Base-by-base conservation (phyloP, 345 rosid species). In the Melastoma malabathricum region DNA sequence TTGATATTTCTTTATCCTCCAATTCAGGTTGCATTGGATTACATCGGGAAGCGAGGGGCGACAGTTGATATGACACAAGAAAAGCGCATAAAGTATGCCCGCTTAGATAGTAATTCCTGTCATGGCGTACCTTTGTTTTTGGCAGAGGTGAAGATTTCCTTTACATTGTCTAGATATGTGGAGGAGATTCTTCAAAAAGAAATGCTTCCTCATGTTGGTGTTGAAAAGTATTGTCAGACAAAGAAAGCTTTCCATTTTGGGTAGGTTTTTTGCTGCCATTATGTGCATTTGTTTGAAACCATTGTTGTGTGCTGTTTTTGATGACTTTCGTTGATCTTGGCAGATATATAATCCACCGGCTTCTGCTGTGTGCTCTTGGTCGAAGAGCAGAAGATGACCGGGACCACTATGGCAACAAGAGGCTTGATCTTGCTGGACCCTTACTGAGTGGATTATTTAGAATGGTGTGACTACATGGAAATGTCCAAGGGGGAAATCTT, bases 201-300 rank as follows among this genome's bases (percentile, higher is more conserved):
- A n/a, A n/a, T n/a, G n/a, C n/a, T n/a, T n/a, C n/a, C n/a, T n/a
- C 98, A 90, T 67, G 93, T 84, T 72, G 98, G 98, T 61, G 68
- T 76, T 59, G 93, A 80, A 61, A 93, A 90, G 52, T 79, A 61
- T 69, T 90, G 98, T 19, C 96, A 90, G 81, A 84, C 96, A 13
- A 84, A 80, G 74, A 90, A 90, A 72, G 98, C 98, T 53, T 90
- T 86, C 67, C 80, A 82, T 67, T 90, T 90, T 64, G 98, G 98
- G 96, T 86, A 68, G 18, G 77, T 70, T 49, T 6, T 20, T 23
- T 49, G 14, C 52, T 48, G 34, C 52, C 13, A 15, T 0, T 20
- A 49, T 0, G 17, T 49, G 27, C 18, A 18, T 18, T 19, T 48
- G 6, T 38, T 5, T 10, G 23, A 44, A 12, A 4, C 27, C 18